Evolutionary conservation across 805 yeast genomes (phyloP).

Genomic region (Candida insectalens): DNA sequence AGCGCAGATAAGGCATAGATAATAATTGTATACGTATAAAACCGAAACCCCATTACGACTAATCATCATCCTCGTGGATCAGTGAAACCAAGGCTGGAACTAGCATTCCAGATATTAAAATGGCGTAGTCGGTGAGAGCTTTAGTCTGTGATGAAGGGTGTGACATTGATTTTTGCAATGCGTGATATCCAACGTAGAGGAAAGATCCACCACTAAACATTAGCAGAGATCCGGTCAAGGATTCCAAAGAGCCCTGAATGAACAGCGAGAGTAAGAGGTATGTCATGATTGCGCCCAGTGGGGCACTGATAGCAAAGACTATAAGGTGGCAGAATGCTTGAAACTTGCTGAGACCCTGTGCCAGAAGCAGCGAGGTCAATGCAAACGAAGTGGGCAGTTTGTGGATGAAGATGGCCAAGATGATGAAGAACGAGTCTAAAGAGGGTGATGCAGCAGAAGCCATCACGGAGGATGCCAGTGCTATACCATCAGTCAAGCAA

Average conservation of each 20-base stretch:
- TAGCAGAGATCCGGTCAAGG: constrained; percentile 38
- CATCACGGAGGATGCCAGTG: constrained; percentile 43
- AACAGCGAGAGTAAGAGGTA: constrained; percentile 19
- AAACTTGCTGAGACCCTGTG: constrained; percentile 20
- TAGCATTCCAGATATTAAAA: constrained; percentile 21
- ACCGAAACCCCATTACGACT: no score
- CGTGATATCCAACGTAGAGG: constrained; percentile 59
- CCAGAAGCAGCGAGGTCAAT: constrained; percentile 42
- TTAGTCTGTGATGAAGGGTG: constrained; percentile 6
- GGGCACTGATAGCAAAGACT: constrained; percentile 51
- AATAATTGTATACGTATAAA: background rate
- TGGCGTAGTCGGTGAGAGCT: constrained; percentile 7
- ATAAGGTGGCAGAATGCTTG: constrained; percentile 36
- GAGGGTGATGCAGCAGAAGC: constrained; percentile 20
- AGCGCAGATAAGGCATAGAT: constrained; percentile 8
- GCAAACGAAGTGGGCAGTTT: constrained; percentile 73
- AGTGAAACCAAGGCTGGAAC: constrained; percentile 18
- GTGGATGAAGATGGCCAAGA: constrained; percentile 56
- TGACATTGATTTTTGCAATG: constrained; percentile 26
- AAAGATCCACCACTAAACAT: constrained; percentile 68
- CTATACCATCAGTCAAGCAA: constrained; percentile 63
- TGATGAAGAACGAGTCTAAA: constrained; percentile 28
- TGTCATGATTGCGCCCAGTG: constrained; percentile 47
- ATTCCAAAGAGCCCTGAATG: constrained; percentile 17
- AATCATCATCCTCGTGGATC: constrained; percentile 12